Conservation (phyloP, 176 grass and related monocot genomes). For the Typha latifolia region DNA sequence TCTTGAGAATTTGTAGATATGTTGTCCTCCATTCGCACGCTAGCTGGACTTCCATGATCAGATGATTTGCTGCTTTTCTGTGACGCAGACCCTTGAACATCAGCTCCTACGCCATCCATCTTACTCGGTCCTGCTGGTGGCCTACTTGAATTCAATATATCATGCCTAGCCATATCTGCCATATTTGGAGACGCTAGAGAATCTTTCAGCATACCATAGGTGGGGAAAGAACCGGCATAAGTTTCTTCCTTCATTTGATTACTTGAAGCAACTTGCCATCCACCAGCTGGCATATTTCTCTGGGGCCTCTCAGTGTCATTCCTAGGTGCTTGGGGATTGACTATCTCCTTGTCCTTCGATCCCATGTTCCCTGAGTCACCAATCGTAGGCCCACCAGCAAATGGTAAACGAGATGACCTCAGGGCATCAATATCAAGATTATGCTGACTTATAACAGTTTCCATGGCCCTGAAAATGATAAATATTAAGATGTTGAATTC, state of each 20-base stretch:
- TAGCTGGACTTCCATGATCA: conserved; percentile 61
- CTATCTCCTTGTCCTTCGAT: conserved; percentile 71
- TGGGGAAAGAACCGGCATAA: conserved; percentile 19
- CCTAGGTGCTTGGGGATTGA: conserved; percentile 38
- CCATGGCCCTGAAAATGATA: conserved; percentile 59
- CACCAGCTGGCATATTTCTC: conserved; percentile 36
- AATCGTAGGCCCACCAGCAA: conserved; percentile 48
- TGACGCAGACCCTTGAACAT: conserved; percentile 55
- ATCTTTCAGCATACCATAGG: conserved; percentile 18
- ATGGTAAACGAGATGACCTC: conserved; percentile 57
- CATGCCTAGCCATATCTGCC: conserved; percentile 46
- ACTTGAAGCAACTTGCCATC: conserved; percentile 69
- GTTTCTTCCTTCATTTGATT: conserved; percentile 26
- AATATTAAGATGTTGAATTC: not conserved
- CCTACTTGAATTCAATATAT: conserved; percentile 28
- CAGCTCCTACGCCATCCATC: conserved; percentile 36
- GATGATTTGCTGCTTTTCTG: conserved; percentile 64
- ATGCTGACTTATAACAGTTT: conserved; percentile 94
- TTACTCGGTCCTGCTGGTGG: conserved; percentile 33
- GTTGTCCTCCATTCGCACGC: conserved; percentile 71
- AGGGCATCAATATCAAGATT: conserved; percentile 84
- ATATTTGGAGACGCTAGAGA: conserved; percentile 28
- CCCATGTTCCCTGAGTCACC: conserved; percentile 45
- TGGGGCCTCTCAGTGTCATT: conserved; percentile 47
- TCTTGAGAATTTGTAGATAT: conserved; percentile 89